These are phyloP conservation scores for Chrysanthemum seticuspe DNA, from an alignment of 129 eudicot genomes.

Conservation along the genomic window DNA sequence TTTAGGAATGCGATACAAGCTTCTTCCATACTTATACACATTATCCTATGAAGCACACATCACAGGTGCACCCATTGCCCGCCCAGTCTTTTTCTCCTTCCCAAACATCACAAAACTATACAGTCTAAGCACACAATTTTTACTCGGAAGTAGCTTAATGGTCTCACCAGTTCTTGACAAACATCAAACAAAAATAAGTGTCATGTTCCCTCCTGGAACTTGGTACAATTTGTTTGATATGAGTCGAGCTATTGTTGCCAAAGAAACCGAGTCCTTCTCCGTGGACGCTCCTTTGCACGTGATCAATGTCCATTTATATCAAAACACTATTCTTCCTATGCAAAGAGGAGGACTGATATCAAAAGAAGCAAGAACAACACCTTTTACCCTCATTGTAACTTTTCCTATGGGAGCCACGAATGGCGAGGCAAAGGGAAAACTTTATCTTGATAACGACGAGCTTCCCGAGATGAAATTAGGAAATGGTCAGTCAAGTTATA, in stretches of 20 bases:
- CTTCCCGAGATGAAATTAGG: conserved; percentile 93
- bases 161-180: conserved; percentile 92
- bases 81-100: conserved; percentile 86
- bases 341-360: conserved; percentile 82
- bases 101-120: conserved; percentile 50
- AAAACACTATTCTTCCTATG: conserved; percentile 82
- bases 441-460: conserved; percentile 84
- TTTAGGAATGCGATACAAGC: conserved; percentile 87
- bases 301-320: conserved; percentile 83
- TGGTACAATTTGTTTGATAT: conserved; percentile 86
- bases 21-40: conserved; percentile 83
- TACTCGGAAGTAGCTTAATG: conserved; percentile 81
- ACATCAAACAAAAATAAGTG: conserved; percentile 63
- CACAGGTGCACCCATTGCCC: conserved; percentile 82
- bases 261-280: conserved; percentile 44
- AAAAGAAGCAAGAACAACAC: conserved; percentile 77
- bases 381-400: conserved; percentile 70
- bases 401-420: conserved; percentile 62
- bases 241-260: conserved; percentile 51
- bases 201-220: conserved; percentile 71
- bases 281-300: conserved; percentile 84
- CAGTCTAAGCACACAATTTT: conserved; percentile 75
- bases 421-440: conserved; percentile 67
- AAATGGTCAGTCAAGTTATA: conserved; percentile 54
- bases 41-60: conserved; percentile 73